phyloP scores from a whole-genome alignment of 2,329 filamentous ascomycete species.

The Cercospora sp. region DNA sequence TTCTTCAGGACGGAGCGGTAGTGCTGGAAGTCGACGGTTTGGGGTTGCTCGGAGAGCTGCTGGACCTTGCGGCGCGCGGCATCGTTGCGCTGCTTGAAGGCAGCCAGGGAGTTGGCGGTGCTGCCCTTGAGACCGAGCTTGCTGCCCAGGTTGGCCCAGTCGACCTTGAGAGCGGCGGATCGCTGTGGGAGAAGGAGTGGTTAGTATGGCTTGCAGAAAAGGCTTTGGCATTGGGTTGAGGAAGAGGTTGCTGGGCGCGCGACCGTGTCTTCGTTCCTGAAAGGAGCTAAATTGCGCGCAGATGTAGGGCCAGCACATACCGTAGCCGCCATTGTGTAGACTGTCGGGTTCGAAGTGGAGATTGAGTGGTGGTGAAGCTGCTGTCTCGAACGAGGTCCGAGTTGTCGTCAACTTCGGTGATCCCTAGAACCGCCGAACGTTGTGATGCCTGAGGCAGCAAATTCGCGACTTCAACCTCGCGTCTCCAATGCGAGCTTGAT shows the following conservation, averaged over 20 bases:
- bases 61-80: conserved; percentile 93
- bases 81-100: conserved; percentile 99
- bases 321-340: conserved; percentile 36
- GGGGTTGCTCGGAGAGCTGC: conserved; percentile 77
- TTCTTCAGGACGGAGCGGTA: conserved; percentile 96
- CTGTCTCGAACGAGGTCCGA: conserved; percentile 1
- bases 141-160: conserved; percentile 93
- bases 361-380: neutral
- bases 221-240: conserved; percentile 8
- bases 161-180: conserved; percentile 98
- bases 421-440: conserved; percentile 5
- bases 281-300: neutral
- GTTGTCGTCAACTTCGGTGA: conserved; percentile 9
- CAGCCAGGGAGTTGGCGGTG: conserved; percentile 85
- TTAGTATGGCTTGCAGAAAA: conserved; percentile 25
- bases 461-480: neutral
- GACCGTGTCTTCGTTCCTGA: neutral
- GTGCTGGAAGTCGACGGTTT: conserved; percentile 85
- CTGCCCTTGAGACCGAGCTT: conserved; percentile 95
- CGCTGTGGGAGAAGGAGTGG: conserved; percentile 58
- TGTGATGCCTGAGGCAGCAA: neutral
- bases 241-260: neutral
- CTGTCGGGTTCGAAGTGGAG: neutral
- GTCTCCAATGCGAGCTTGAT: conserved; percentile 2
- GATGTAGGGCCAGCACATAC: conserved; percentile 24